Evolutionary conservation across 306 rosid species (phyloP).

Genomic region (Cicer cuneatum): DNA sequence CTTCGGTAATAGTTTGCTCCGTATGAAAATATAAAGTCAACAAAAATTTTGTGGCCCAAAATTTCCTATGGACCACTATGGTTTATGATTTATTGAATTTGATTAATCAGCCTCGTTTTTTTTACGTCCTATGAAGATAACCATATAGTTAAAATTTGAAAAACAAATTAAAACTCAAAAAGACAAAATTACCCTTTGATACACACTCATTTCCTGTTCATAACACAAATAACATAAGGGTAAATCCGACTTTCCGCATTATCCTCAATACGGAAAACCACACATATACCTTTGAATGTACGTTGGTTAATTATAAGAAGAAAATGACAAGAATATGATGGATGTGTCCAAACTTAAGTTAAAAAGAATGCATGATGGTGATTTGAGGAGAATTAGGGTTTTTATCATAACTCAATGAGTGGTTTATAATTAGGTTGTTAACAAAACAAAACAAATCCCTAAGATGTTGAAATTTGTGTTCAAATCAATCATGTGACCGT

Average conservation of each 20-base stretch:
- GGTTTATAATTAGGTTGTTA: constrained; percentile 54
- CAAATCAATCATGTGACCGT: constrained; percentile 56
- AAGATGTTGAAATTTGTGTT: constrained; percentile 58
- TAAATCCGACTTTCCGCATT: constrained; percentile 44
- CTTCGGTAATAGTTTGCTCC: constrained; percentile 19
- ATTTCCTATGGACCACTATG: constrained; percentile 14
- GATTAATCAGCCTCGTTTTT: neutral
- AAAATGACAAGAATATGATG: constrained; percentile 50
- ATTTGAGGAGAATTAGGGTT: constrained; percentile 63
- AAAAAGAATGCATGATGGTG: constrained; percentile 60
- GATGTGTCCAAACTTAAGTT: constrained; percentile 47
- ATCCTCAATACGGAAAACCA: constrained; percentile 41
- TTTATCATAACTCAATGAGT: constrained; percentile 58
- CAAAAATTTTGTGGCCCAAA: constrained; percentile 3
- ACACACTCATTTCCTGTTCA: neutral
- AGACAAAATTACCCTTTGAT: constrained; percentile 47
- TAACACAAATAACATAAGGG: constrained; percentile 9
- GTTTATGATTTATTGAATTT: constrained; percentile 11
- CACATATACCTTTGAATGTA: constrained; percentile 46
- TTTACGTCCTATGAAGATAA: neutral
- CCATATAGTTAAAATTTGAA: no score
- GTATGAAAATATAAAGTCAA: constrained; percentile 35
- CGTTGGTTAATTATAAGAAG: constrained; percentile 46
- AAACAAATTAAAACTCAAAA: neutral
- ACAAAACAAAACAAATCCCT: constrained; percentile 59